A percentile compares a stretch with the other conserved stretches of the same genome.
These are phyloP conservation scores for Clitoria ternatea DNA, from an alignment of 306 rosid species.

Conservation along the genomic window DNA sequence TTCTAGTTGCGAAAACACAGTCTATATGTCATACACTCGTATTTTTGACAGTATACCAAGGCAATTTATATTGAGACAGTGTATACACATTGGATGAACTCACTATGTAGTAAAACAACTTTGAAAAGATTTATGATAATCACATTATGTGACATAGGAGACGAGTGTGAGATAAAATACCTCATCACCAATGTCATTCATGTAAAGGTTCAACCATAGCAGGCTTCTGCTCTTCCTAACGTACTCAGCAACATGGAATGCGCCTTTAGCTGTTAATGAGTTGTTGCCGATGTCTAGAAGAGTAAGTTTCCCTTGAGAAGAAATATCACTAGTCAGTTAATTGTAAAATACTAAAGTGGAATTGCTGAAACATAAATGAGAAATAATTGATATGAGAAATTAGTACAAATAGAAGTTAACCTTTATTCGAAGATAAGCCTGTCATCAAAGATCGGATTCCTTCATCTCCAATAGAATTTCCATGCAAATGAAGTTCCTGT, in stretches of 20 bases:
- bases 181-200: constrained; percentile 98
- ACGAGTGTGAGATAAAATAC: constrained; percentile 40
- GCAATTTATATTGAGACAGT: constrained; percentile 11
- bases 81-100: neutral
- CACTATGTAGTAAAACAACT: constrained; percentile 2
- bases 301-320: constrained; percentile 65
- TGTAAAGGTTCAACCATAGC: constrained; percentile 76
- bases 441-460: constrained; percentile 77
- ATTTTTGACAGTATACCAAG: neutral
- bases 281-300: constrained; percentile 88
- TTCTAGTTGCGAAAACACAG: constrained; percentile 10
- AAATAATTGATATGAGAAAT: constrained; percentile 10
- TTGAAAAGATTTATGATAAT: constrained; percentile 12
- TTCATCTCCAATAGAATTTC: constrained; percentile 96
- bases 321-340: constrained; percentile 32
- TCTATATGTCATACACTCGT: neutral
- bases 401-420: constrained; percentile 34
- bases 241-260: constrained; percentile 76
- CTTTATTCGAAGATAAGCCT: constrained; percentile 72
- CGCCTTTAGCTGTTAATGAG: constrained; percentile 80
- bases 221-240: constrained; percentile 68
- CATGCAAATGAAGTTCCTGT: constrained; percentile 94
- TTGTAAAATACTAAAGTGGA: constrained; percentile 5
- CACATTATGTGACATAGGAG: neutral
- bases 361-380: neutral